Percentiles rank a stretch among this genome's conserved stretches.
These are phyloP conservation scores for Rhizophagus clarus DNA, from an alignment of 192 early-diverging fungal species.

Conservation along the genomic window DNA sequence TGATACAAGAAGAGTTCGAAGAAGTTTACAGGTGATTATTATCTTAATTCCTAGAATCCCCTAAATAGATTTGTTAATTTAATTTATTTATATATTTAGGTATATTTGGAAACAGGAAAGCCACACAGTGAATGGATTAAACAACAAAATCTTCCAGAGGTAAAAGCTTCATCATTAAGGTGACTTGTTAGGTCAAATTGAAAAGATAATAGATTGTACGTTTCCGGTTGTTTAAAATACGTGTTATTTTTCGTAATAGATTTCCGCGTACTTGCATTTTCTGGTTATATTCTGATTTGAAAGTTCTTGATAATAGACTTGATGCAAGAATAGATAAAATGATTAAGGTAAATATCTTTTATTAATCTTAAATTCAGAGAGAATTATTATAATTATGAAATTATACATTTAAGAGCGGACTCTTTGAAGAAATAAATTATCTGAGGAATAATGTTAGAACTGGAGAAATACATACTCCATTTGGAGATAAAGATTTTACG, in stretches of 20 bases:
- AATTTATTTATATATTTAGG: constrained; percentile 36
- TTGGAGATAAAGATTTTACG: constrained; percentile 51
- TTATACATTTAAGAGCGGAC: constrained; percentile 39
- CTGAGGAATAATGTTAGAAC: constrained; percentile 55
- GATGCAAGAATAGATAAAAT: constrained; percentile 87
- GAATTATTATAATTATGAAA: background rate
- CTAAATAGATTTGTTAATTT: background rate
- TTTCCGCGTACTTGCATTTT: constrained; percentile 72
- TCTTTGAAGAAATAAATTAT: constrained; percentile 60
- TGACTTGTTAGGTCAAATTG: constrained; percentile 11
- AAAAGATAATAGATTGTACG: background rate
- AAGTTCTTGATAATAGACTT: constrained; percentile 71
- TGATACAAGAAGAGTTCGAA: constrained; percentile 82
- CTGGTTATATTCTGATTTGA: constrained; percentile 83
- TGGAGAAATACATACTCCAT: constrained; percentile 48
- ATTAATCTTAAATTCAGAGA: background rate
- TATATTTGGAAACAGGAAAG: constrained; percentile 70
- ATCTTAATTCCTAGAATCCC: background rate
- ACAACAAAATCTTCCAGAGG: constrained; percentile 61
- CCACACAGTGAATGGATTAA: constrained; percentile 74
- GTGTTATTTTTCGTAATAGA: constrained; percentile 39
- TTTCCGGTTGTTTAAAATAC: background rate
- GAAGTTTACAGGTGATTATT: constrained; percentile 77
- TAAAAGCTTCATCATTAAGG: constrained; percentile 44
- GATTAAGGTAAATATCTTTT: constrained; percentile 61